Percentiles rank a stretch among this genome's conserved stretches.
phyloP scores from a whole-genome alignment of 176 grass and related monocot species.

The Oryza glaberrima region DNA sequence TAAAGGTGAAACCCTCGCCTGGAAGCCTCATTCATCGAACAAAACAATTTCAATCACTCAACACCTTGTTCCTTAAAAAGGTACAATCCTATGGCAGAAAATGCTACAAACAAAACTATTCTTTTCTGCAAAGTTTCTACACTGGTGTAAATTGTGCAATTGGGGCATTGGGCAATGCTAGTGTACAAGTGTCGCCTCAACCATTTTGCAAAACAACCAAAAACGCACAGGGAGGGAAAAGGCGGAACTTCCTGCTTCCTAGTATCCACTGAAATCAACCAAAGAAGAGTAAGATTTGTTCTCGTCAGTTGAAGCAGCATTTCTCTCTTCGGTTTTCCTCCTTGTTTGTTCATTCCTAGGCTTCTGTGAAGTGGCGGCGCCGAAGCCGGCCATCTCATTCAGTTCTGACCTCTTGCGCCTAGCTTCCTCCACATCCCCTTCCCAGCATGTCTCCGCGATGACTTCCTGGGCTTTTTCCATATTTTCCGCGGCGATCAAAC shows the following conservation, averaged over 20 bases:
- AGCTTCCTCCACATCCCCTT: constrained; percentile 75
- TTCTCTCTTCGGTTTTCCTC: neutral
- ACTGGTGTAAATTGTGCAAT: neutral
- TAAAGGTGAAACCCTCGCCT: neutral
- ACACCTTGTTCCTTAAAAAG: too few species aligned
- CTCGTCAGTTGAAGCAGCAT: constrained; percentile 55
- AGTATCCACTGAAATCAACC: constrained; percentile 89
- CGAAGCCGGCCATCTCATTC: constrained; percentile 62
- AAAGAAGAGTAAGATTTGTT: constrained; percentile 89
- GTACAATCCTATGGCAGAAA: neutral
- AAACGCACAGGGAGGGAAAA: neutral
- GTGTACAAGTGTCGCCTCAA: neutral
- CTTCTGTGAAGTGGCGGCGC: constrained; percentile 22
- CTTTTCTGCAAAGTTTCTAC: neutral
- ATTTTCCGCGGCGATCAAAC: constrained; percentile 49
- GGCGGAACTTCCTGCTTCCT: constrained; percentile 8
- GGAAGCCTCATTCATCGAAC: too few species aligned
- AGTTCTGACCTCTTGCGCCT: constrained; percentile 57
- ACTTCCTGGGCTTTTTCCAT: constrained; percentile 71
- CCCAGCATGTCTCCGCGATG: constrained; percentile 82
- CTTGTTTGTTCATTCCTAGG: constrained; percentile 36
- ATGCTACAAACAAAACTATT: neutral
- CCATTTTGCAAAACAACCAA: neutral
- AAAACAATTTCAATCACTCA: too few species aligned
- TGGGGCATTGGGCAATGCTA: neutral